Evolutionary conservation across 257 asterid genomes (phyloP).

Genomic region (Primulina tabacum): DNA sequence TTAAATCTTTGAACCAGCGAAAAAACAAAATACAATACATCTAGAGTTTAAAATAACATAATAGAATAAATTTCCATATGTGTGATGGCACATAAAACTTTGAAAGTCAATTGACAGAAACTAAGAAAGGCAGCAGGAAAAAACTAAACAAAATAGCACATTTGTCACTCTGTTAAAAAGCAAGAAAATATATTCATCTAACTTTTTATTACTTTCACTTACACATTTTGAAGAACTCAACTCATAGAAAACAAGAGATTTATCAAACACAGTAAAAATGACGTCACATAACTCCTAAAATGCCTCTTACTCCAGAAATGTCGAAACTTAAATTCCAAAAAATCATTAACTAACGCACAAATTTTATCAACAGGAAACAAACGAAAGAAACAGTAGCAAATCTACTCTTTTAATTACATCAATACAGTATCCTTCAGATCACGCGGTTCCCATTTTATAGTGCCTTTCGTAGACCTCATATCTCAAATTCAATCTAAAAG

Average conservation of each 20-base stretch:
- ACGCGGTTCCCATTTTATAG: not conserved
- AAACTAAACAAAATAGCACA: constrained; percentile 11
- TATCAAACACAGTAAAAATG: not conserved
- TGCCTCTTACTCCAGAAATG: constrained; percentile 13
- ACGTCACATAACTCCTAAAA: not conserved
- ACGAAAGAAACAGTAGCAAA: constrained; percentile 11
- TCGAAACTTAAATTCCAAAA: constrained; percentile 3
- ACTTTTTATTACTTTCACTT: constrained; percentile 10
- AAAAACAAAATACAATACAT: constrained; percentile 1
- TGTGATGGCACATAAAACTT: constrained; percentile 9
- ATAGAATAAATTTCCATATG: not conserved
- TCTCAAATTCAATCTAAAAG: constrained; percentile 8
- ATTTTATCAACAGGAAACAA: constrained; percentile 1
- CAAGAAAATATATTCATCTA: constrained; percentile 6
- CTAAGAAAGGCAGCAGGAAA: constrained; percentile 20
- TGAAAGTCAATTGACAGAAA: constrained; percentile 16
- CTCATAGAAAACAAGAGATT: not conserved
- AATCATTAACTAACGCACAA: not conserved
- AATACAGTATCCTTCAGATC: constrained; percentile 9
- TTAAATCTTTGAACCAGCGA: not conserved
- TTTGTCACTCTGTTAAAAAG: constrained; percentile 24
- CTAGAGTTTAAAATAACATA: not conserved
- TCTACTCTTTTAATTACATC: constrained; percentile 4
- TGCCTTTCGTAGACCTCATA: constrained; percentile 17
- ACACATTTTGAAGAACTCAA: constrained; percentile 11